These are phyloP conservation scores for Paralagenidium karlingii DNA, from an alignment of 352 stramenopile species.

Conservation along the genomic window DNA sequence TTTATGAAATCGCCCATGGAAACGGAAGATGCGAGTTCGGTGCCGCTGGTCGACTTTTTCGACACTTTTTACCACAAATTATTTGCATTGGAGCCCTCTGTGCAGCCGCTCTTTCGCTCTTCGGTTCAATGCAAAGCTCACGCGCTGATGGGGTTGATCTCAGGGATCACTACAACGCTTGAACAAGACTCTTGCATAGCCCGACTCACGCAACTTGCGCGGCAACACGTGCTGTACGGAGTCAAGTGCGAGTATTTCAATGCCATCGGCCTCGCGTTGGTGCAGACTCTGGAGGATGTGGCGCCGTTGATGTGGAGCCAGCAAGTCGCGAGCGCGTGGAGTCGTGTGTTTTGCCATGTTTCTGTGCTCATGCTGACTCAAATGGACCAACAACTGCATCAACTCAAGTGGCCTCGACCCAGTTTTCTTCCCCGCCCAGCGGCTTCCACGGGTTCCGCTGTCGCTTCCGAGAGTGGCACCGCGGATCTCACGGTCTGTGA, in stretches of 20 bases:
- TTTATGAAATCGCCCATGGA: too few species aligned
- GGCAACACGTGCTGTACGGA: constrained; percentile 24
- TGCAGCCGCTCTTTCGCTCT: constrained; percentile 24
- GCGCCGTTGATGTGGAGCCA: too few species aligned
- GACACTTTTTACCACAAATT: constrained; percentile 29
- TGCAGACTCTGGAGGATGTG: constrained; percentile 12
- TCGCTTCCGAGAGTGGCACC: too few species aligned
- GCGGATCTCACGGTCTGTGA: too few species aligned
- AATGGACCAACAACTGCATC: too few species aligned
- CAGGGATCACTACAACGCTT: constrained; percentile 20
- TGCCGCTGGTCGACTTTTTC: constrained; percentile 22
- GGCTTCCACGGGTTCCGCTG: too few species aligned
- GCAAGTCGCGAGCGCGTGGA: too few species aligned
- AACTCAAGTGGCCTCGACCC: too few species aligned
- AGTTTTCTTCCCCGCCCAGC: too few species aligned
- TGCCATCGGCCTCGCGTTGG: constrained; percentile 11
- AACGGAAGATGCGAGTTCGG: too few species aligned
- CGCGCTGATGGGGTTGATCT: constrained; percentile 21
- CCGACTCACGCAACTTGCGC: constrained; percentile 9
- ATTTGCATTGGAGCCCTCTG: constrained; percentile 17
- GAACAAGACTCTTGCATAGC: constrained; percentile 14
- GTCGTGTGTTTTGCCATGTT: too few species aligned
- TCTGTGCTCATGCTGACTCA: too few species aligned
- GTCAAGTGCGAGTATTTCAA: constrained; percentile 25
- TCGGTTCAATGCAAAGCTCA: constrained; percentile 27